phyloP scores from a whole-genome alignment of 2,329 filamentous ascomycete genomes.

The Coniella vitis region DNA sequence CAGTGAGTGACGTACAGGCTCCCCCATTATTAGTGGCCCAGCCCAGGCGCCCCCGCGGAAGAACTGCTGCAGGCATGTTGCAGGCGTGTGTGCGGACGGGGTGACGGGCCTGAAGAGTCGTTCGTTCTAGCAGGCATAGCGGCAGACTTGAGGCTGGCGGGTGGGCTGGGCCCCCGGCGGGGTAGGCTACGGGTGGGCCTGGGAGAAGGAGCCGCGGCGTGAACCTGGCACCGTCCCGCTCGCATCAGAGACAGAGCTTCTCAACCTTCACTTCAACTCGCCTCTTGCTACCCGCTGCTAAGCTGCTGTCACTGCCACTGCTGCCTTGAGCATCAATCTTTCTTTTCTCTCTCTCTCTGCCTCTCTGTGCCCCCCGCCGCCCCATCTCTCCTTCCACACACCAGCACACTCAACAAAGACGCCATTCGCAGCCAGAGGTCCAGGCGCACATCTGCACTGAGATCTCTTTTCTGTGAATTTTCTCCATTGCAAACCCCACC shows the following conservation, averaged over 20 bases:
- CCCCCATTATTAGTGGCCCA: neutral
- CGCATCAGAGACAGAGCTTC: neutral
- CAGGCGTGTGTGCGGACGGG: no score
- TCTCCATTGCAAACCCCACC: neutral
- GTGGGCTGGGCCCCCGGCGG: constrained; percentile 5
- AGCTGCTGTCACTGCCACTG: constrained; percentile 6
- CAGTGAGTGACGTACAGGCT: constrained; percentile 11
- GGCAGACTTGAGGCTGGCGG: constrained; percentile 5
- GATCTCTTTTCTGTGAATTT: neutral
- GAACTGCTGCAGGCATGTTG: neutral
- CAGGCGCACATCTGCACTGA: neutral
- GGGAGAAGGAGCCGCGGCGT: no score
- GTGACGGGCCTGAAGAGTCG: constrained; percentile 4
- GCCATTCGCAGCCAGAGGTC: neutral
- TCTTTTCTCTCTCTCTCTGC: constrained; percentile 10
- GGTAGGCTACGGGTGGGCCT: neutral
- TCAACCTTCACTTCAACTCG: constrained; percentile 6
- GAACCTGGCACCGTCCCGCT: neutral
- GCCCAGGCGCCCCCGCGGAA: neutral
- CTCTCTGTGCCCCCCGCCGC: neutral
- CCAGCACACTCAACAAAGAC: neutral
- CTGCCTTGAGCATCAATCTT: neutral
- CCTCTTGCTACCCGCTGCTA: constrained; percentile 4
- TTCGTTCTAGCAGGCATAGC: neutral
- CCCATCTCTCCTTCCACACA: constrained; percentile 1